Evolutionary conservation across 1,284 basidiomycete genomes (phyloP).

Genomic region (Moesziomyces parantarcticus): DNA sequence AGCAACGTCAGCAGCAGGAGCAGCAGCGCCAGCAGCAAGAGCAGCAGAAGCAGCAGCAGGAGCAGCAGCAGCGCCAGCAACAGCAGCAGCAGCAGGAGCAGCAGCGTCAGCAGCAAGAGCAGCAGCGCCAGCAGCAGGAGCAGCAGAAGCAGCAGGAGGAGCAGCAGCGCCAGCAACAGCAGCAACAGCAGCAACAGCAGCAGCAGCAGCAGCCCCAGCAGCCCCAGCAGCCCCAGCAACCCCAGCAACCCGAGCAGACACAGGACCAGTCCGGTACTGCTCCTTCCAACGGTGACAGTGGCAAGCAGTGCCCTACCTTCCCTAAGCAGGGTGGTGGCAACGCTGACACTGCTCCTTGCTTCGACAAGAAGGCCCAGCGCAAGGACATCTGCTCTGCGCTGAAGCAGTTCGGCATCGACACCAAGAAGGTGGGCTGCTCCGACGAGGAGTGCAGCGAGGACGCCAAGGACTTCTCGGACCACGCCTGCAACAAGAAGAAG

Average conservation of each 20-base stretch:
- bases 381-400: conserved; percentile 48
- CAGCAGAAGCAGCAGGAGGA: conserved; percentile 16
- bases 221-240: conserved; percentile 5
- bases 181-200: conserved; percentile 11
- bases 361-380: conserved; percentile 25
- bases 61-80: conserved; percentile 8
- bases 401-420: conserved; percentile 45
- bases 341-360: conserved; percentile 39
- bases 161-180: conserved; percentile 15
- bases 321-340: conserved; percentile 35
- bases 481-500: conserved; percentile 40
- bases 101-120: conserved; percentile 4
- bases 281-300: conserved; percentile 4
- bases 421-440: conserved; percentile 23
- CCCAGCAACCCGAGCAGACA: conserved; percentile 6
- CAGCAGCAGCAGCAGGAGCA: conserved; percentile 8
- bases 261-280: conserved; percentile 2
- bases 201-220: conserved; percentile 17
- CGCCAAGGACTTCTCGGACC: conserved; percentile 40
- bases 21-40: conserved; percentile 18
- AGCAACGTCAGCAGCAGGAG: conserved; percentile 4
- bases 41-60: conserved; percentile 14
- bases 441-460: conserved; percentile 40
- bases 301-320: conserved; percentile 37
- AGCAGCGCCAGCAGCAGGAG: conserved; percentile 3